A percentile compares a stretch with the other conserved stretches of the same genome.
These are phyloP conservation scores for Annona squamosa DNA, from an alignment of 164 flowering plant species.

Conservation along the genomic window DNA sequence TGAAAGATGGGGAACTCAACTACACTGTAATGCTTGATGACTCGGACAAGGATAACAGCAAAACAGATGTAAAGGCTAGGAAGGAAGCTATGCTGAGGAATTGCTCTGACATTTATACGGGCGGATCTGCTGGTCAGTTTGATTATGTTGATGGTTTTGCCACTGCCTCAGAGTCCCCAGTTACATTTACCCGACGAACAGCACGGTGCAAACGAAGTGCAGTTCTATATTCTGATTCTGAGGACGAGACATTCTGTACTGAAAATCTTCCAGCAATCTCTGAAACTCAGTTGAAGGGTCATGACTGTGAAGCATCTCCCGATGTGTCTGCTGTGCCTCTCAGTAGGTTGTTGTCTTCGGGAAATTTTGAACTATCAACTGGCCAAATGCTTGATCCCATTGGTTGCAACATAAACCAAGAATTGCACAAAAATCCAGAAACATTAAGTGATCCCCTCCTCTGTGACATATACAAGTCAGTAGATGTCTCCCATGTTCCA, in stretches of 20 bases:
- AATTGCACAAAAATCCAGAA: slow-evolving; percentile 17
- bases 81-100: slow-evolving; percentile 66
- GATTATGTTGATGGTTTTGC: slow-evolving; percentile 26
- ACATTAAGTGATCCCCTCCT: slow-evolving; percentile 11
- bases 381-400: slow-evolving; percentile 17
- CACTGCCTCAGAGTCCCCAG: slow-evolving; percentile 41
- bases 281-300: slow-evolving; percentile 6
- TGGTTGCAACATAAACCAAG: slow-evolving; percentile 15
- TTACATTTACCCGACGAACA: slow-evolving; percentile 36
- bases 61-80: slow-evolving; percentile 35
- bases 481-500: slow-evolving; percentile 64
- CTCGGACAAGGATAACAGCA: slow-evolving; percentile 15
- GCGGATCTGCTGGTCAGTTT: slow-evolving; percentile 22
- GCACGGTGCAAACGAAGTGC: slow-evolving; percentile 26
- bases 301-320: slow-evolving; percentile 1
- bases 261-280: slow-evolving; percentile 13
- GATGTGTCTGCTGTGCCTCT: slow-evolving; percentile 4
- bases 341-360: not conserved
- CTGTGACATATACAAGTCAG: slow-evolving; percentile 25
- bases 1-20: slow-evolving; percentile 36
- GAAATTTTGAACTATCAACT: slow-evolving; percentile 13
- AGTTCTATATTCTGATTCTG: slow-evolving; percentile 67
- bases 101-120: slow-evolving; percentile 23
- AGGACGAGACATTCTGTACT: slow-evolving; percentile 41
- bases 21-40: slow-evolving; percentile 16